Evolutionary conservation across 2,329 filamentous ascomycete species (phyloP), one percentile per base, ranked within the genome.

Genomic region (Scedosporium aurantiacum): DNA sequence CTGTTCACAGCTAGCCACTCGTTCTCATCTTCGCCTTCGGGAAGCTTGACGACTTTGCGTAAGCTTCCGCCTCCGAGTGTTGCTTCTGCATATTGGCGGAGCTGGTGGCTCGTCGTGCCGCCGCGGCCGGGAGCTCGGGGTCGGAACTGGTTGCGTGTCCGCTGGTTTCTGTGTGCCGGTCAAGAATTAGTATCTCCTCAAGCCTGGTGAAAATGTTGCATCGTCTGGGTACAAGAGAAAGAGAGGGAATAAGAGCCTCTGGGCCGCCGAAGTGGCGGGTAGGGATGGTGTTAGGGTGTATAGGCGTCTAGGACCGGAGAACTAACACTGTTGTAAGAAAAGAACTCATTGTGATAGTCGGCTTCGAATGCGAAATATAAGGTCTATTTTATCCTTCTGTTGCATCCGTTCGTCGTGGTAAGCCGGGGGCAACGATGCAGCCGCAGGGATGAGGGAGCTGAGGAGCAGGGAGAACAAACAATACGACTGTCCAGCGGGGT

Each of bases 1-100:
- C 92, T 89, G 77, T 99, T 99, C 68, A 99, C 94, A 28, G 94
- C 94, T 64, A 99, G 77, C 94, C 94, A 99, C 76, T 99, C 94
- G 72, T 97, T 96, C 76, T 95, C 83, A 71, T 99, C 94, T 72
- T 99, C 94, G 63, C 95, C 94, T 71, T 99, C 95, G 14, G 95
- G 94, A 64, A 99, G 80, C 79, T 93, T 96, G 67, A 99, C 94
- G 28, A 96, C 91, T 78, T 99, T 97, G 69, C 91, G 85, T 76
- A 99, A 77, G 75, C 92, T 97, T 57, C 94, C 94, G 68, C 91
- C 95, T 41, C 94, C 94, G 43, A 99, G 82, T 10, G 94, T 99
- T 55, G 95, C 94, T 75, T 99, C 95, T 60, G 94, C 94, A 81
- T 97, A 99, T 74, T 99, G 94, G 74, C 94, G 88, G 67, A 99